phyloP scores from a whole-genome alignment of 2,329 filamentous ascomycete species.

The Calonectria montana region DNA sequence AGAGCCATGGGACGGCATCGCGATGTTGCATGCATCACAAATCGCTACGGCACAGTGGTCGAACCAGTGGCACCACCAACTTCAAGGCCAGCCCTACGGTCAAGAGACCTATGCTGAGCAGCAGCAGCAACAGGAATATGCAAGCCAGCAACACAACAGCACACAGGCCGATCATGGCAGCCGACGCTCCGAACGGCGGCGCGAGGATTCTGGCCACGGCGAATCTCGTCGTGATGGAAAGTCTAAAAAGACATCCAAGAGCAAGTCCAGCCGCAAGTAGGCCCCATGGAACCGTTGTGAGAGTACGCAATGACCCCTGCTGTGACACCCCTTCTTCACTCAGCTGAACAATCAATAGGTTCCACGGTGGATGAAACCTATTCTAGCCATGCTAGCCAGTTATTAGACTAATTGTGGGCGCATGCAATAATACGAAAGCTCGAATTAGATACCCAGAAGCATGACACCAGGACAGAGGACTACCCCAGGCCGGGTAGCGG shows the following conservation, averaged over 20 bases:
- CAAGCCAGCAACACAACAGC: neutral
- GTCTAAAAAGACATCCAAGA: neutral
- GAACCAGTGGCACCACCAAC: neutral
- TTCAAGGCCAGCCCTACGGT: neutral
- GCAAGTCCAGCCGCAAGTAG: constrained; percentile 9
- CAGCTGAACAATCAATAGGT: constrained; percentile 3
- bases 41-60: neutral
- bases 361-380: neutral
- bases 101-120: neutral
- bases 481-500: neutral
- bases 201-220: neutral
- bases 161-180: constrained; percentile 11
- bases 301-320: neutral
- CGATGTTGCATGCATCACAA: neutral
- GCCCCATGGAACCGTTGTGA: neutral
- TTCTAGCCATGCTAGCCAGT: neutral
- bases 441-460: neutral
- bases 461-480: neutral
- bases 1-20: constrained; percentile 20
- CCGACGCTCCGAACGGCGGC: neutral
- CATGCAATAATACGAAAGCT: neutral
- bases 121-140: neutral
- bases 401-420: neutral
- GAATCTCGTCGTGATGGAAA: neutral
- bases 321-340: neutral